Percentiles rank a stretch among this genome's conserved stretches.
Conservation (phyloP, 345 rosid species). For the Eutrema heterophyllum region DNA sequence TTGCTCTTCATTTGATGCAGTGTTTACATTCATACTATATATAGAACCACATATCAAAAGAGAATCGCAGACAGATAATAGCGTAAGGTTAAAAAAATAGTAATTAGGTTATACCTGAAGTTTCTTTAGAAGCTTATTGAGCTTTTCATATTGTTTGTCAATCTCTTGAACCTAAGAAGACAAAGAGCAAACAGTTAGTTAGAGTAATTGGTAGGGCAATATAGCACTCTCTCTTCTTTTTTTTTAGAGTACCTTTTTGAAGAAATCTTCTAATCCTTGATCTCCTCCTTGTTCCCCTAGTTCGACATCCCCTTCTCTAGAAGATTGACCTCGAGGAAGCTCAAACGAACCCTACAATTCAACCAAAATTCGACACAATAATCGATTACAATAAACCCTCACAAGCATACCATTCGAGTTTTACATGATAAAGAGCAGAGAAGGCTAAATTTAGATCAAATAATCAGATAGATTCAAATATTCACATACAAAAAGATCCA, state of each 20-base stretch:
- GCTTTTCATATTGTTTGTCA: conserved; percentile 76
- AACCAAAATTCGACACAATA: background rate
- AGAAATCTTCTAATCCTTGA: conserved; percentile 76
- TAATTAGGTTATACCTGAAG: conserved; percentile 59
- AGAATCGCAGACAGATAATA: background rate
- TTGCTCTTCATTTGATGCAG: background rate
- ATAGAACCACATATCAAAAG: background rate
- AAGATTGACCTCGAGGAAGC: conserved; percentile 64
- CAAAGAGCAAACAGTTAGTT: conserved; percentile 8
- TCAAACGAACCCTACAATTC: conserved; percentile 70
- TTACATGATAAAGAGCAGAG: background rate
- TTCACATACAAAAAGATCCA: background rate
- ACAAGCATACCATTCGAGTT: background rate
- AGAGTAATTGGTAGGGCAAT: background rate
- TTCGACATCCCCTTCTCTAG: conserved; percentile 65
- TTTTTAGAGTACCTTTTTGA: conserved; percentile 57
- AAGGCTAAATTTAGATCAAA: background rate
- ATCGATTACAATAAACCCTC: background rate
- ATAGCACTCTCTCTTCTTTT: background rate
- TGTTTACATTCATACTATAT: background rate
- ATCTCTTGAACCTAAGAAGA: conserved; percentile 78
- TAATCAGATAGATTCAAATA: background rate
- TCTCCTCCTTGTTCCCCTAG: conserved; percentile 56
- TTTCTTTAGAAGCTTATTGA: conserved; percentile 71
- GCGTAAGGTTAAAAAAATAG: background rate